Percentiles rank a stretch among this genome's conserved stretches.
Conservation (phyloP, 345 rosid species). For the Erodium maritimum region DNA sequence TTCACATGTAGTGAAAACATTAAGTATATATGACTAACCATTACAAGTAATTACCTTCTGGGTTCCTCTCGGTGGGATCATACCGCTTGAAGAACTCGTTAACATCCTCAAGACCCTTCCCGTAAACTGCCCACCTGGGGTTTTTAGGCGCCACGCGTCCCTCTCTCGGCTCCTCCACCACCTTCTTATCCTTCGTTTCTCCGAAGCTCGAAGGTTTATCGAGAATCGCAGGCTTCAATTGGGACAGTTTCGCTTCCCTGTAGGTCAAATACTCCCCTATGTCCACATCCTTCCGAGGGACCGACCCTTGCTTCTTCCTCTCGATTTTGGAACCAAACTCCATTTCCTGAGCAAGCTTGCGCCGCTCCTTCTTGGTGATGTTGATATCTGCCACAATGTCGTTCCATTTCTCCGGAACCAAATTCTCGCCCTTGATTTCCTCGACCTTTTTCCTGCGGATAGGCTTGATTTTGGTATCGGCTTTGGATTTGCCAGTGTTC, state of each 20-base stretch:
- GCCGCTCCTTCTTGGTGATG: slow-evolving; percentile 70
- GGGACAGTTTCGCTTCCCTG: slow-evolving; percentile 54
- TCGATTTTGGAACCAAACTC: slow-evolving; percentile 73
- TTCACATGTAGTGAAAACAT: neutral
- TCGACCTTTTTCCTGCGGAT: slow-evolving; percentile 13
- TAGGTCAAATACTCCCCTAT: slow-evolving; percentile 46
- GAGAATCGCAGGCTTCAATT: slow-evolving; percentile 52
- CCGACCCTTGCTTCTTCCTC: slow-evolving; percentile 45
- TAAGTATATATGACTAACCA: neutral
- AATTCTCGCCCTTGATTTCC: slow-evolving; percentile 39
- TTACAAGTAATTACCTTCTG: slow-evolving; percentile 33
- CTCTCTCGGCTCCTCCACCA: slow-evolving; percentile 3
- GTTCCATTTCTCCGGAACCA: slow-evolving; percentile 84
- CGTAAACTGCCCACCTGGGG: slow-evolving; percentile 91
- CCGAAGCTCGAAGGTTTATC: slow-evolving; percentile 36
- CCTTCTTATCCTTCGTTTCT: slow-evolving; percentile 12
- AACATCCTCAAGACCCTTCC: slow-evolving; percentile 76
- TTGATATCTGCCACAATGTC: slow-evolving; percentile 71
- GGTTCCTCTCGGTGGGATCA: slow-evolving; percentile 38
- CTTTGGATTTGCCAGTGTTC: slow-evolving; percentile 2
- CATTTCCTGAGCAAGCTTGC: slow-evolving; percentile 63
- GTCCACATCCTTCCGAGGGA: slow-evolving; percentile 48
- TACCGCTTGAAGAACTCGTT: slow-evolving; percentile 49
- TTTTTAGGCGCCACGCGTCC: slow-evolving; percentile 63
- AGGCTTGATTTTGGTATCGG: slow-evolving; percentile 2